These are phyloP conservation scores for Trifolium dubium DNA, from an alignment of 306 rosid genomes.

Conservation along the genomic window DNA sequence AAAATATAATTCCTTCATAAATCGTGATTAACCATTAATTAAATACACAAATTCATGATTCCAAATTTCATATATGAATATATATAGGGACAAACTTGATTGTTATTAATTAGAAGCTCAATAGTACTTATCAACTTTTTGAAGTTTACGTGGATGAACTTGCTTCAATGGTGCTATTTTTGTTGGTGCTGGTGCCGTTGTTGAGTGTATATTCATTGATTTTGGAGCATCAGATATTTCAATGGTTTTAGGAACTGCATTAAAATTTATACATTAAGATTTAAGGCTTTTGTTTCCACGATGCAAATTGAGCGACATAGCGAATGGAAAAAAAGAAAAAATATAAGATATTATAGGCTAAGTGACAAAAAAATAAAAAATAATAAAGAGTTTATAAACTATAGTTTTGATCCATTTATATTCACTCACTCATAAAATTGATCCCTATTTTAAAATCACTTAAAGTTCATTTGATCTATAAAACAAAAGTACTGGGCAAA, in stretches of 20 bases:
- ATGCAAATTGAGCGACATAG: not conserved
- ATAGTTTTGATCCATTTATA: too few species aligned
- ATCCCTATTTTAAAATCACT: too few species aligned
- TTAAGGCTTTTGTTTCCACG: not conserved
- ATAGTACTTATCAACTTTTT: not conserved
- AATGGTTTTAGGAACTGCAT: conserved; percentile 13
- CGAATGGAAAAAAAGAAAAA: too few species aligned
- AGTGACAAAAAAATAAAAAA: too few species aligned
- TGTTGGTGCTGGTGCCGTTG: conserved; percentile 4
- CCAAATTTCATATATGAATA: not conserved
- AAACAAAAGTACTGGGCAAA: too few species aligned
- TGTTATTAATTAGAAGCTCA: not conserved
- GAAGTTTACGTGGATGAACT: conserved; percentile 19
- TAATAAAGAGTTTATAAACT: too few species aligned
- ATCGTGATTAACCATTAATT: not conserved
- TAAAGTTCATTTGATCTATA: too few species aligned
- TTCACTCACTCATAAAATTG: too few species aligned
- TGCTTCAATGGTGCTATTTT: conserved; percentile 8
- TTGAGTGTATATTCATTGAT: not conserved
- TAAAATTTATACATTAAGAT: not conserved
- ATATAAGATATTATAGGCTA: too few species aligned
- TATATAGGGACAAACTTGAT: not conserved
- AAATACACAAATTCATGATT: not conserved
- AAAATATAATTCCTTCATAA: not conserved
- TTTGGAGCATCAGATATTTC: not conserved